Evolutionary conservation across 73 alveolate genomes (phyloP).

Genomic region (Tetrahymena borealis): DNA sequence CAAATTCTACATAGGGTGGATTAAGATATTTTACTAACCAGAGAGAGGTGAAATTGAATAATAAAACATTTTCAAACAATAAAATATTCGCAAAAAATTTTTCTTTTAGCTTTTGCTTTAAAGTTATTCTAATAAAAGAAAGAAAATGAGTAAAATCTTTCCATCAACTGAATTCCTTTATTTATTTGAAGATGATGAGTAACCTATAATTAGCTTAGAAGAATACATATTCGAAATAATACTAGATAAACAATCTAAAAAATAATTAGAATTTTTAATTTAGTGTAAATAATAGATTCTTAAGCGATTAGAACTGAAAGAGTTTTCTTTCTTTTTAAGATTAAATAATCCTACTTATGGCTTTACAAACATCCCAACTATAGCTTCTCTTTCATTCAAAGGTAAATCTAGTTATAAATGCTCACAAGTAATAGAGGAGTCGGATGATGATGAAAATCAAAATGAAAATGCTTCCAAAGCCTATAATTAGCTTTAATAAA

Average conservation of each 20-base stretch:
- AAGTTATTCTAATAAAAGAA: neutral
- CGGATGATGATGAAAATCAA: neutral
- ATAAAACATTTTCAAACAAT: neutral
- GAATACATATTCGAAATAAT: neutral
- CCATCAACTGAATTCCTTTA: neutral
- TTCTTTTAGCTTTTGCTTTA: neutral
- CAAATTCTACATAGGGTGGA: neutral
- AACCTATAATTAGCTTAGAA: neutral
- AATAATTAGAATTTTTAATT: neutral
- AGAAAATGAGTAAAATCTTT: neutral
- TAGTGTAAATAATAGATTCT: neutral
- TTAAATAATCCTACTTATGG: neutral
- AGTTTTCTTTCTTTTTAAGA: neutral
- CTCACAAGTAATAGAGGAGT: neutral
- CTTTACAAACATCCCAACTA: neutral
- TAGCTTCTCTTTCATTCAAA: neutral
- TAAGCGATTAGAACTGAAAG: neutral
- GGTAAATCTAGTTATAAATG: neutral
- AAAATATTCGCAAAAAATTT: neutral
- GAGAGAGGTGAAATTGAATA: neutral
- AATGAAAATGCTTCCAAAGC: neutral
- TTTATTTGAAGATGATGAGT: neutral
- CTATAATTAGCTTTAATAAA: too few species aligned
- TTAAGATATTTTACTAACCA: neutral
- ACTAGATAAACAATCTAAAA: neutral